phyloP scores from a whole-genome alignment of 2,329 filamentous ascomycete species.

The Pseudocercospora musae region DNA sequence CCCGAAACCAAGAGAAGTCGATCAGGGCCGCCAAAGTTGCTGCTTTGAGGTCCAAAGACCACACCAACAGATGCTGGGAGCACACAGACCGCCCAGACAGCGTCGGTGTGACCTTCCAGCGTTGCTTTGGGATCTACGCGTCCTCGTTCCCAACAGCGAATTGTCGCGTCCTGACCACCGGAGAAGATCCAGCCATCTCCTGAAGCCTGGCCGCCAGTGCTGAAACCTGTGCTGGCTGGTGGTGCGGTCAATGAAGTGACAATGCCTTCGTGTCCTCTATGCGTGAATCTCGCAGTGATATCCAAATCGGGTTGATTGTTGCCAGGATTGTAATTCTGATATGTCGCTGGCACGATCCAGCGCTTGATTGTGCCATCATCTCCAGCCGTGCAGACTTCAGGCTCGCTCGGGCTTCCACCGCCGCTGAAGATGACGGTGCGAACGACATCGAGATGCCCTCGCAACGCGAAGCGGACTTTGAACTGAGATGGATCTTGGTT shows the following conservation, averaged over 20 bases:
- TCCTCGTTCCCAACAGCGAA: conserved; percentile 93
- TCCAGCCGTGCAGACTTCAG: conserved; percentile 92
- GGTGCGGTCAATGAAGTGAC: conserved; percentile 85
- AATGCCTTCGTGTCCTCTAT: conserved; percentile 86
- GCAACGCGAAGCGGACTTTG: conserved; percentile 86
- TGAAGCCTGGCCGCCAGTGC: conserved; percentile 78
- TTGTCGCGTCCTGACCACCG: conserved; percentile 87
- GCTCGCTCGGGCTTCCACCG: conserved; percentile 89
- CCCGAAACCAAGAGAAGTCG: conserved; percentile 88
- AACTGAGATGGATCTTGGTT: conserved; percentile 74
- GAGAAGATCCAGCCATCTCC: conserved; percentile 99
- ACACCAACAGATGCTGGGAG: conserved; percentile 77
- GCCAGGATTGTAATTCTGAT: conserved; percentile 55
- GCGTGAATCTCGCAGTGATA: conserved; percentile 89
- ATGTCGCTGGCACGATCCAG: conserved; percentile 80
- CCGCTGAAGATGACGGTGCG: conserved; percentile 95
- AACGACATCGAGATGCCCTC: conserved; percentile 90
- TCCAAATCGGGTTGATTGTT: conserved; percentile 70
- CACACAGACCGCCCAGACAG: conserved; percentile 92
- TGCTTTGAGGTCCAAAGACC: conserved; percentile 67
- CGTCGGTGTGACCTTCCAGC: conserved; percentile 85
- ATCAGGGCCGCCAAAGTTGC: conserved; percentile 74
- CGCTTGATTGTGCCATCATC: conserved; percentile 96
- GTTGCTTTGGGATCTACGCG: conserved; percentile 93
- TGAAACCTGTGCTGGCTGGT: conserved; percentile 82